Evolutionary conservation across 2,329 filamentous ascomycete genomes (phyloP), one percentile per base, ranked within the genome.

Genomic region (Cercospora berteroae): DNA sequence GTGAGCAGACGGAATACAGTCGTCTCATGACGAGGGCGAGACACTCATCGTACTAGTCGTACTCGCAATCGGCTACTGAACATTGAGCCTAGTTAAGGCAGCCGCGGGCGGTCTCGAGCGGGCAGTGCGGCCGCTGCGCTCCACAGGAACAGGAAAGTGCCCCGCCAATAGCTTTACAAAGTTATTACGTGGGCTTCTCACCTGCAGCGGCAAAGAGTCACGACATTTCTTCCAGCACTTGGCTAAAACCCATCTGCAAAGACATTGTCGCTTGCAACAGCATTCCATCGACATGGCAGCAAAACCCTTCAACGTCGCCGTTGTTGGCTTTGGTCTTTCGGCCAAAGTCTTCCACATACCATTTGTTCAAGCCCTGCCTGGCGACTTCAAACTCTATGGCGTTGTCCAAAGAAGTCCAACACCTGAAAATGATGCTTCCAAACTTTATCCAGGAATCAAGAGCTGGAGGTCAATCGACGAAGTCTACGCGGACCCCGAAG

Each of bases 321-420:
- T 88, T 44, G 82, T 88, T 67, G 86, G 87, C 74, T 88, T 88
- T 76, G 86, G 86, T 73, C 78, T 88, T 75, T 86, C 84, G 65
- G 91, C 92, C 79, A 94, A 93, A 77, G 84, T 90, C 80, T 95
- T 94, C 81, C 91, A 95, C 79, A 93, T 94, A 76, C 92, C 91
- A 69, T 91, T 93, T 80, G 85, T 95, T 79, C 81, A 82, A 63
- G 84, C 85, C 31, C 87, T 89, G 0, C 83, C 77, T 18, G 67
- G 88, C 6, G 82, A 86, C 64, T 84, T 93, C 76, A 88, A 84
- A 62, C 86, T 94, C 20, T 87, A 92, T 76, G 87, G 89, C 70
- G 88, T 95, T 72, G 89, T 94, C 29, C 92, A 95, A 79, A 88
- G 92, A 67, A 86, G 61, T 20, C 90, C 90, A 5, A 86, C 85